Evolutionary conservation across 805 yeast species (phyloP).

Genomic region (Wickerhamiella australiensis): DNA sequence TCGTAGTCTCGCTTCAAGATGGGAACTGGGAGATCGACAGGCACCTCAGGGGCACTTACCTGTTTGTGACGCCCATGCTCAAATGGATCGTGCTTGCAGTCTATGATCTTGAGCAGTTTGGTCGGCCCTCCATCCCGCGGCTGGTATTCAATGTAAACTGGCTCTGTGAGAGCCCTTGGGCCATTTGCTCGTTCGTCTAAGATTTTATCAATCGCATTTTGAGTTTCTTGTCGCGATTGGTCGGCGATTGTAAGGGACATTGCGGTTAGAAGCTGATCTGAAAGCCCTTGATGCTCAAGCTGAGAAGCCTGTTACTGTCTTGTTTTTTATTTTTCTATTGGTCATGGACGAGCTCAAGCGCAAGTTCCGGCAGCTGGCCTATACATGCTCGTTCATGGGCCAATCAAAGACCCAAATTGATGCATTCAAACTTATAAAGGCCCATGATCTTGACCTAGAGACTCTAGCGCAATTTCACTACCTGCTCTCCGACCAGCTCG

Average conservation of each 20-base stretch:
- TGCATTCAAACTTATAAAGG: slow-evolving; percentile 15
- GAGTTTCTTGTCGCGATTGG: slow-evolving; percentile 27
- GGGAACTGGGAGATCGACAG: slow-evolving; percentile 62
- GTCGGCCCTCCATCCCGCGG: slow-evolving; percentile 29
- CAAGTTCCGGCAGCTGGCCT: slow-evolving; percentile 1
- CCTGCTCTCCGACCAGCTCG: slow-evolving; percentile 55
- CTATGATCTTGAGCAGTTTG: slow-evolving; percentile 52
- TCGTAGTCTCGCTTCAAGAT: slow-evolving; percentile 38
- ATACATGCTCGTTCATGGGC: slow-evolving; percentile 16
- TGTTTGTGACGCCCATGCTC: slow-evolving; percentile 67
- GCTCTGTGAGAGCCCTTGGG: slow-evolving; percentile 24
- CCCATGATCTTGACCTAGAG: slow-evolving; percentile 33
- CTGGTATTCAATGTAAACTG: slow-evolving; percentile 37
- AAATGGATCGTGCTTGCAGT: slow-evolving; percentile 67
- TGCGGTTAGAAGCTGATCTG: background rate
- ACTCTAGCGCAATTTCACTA: slow-evolving; percentile 56
- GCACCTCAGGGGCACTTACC: slow-evolving; percentile 58
- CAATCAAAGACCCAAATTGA: slow-evolving; percentile 14
- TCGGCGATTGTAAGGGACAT: background rate
- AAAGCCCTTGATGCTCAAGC: background rate
- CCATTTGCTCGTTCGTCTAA: slow-evolving; percentile 34
- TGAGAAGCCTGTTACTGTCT: background rate
- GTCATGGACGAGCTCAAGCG: slow-evolving; percentile 7
- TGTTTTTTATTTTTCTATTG: background rate
- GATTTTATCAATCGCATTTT: slow-evolving; percentile 41